Base-by-base conservation (phyloP, 257 asterid genomes). In the Prunella vulgaris region DNA sequence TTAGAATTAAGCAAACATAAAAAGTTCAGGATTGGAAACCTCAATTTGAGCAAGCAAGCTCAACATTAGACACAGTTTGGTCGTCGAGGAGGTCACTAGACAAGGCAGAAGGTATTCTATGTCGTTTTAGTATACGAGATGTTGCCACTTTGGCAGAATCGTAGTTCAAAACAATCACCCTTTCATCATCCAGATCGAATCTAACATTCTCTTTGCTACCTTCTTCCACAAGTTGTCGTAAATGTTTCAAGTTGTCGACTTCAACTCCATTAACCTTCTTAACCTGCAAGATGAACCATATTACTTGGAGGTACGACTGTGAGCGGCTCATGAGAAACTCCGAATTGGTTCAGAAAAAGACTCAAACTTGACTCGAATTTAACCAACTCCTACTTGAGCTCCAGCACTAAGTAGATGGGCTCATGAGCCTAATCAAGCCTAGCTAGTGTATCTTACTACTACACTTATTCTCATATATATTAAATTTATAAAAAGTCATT, bases 121-220 rank as follows among this genome's bases (percentile, higher is more conserved):
- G 96, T 44, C 90, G 94, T 79, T 83, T 84, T 20, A 93, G 75
- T 63, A 93, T 84, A 48, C 90, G 95, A 15, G 89, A 78, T 22
- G 97, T 87, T 21, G 96, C 99, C 24, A 86, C 62, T 84, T 86
- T 88, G 15, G 95, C 99, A n/a, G 72, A 57, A 25, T 80, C 75
- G 52, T 84, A 83, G 76, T 87, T 83, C 86, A 93, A 82, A 58
- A 87, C 92, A 18, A 93, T 87, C 62, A 93, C 96, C 73, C 90
- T 87, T 18, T 87, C 99, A 8, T 93, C 97, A 40, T 93, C 99
- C 87, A 93, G 77, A 82, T 93, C 99, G 14, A 93, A 88, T 53
- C 99, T 87, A 49, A 93, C 81, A 18, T 53, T 77, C 69, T 79
- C 89, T 49, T 68, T 40, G 71, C 56, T 74, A 67, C 88, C 71